These are phyloP conservation scores for Turnera subulata DNA, from an alignment of 345 rosid genomes.

Conservation along the genomic window DNA sequence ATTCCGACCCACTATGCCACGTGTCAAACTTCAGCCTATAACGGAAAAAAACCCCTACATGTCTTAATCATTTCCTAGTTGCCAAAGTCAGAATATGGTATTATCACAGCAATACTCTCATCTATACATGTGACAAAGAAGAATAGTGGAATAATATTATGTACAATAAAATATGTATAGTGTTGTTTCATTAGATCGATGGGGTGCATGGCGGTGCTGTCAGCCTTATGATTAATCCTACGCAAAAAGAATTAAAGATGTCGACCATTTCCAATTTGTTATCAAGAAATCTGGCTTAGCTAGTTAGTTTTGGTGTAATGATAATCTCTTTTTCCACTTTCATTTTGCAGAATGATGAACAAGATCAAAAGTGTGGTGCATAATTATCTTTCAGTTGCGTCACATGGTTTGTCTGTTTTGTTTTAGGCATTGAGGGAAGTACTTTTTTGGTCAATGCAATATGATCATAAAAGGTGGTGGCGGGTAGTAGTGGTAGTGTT, in stretches of 20 bases:
- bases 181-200: constrained; percentile 25
- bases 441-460: no score
- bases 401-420: no score
- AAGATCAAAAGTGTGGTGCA: no score
- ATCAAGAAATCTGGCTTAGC: no score
- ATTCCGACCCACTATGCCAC: constrained; percentile 37
- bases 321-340: no score
- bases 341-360: no score
- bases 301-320: no score
- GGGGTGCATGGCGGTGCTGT: constrained; percentile 33
- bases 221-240: constrained; percentile 30
- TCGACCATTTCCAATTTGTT: constrained; percentile 25
- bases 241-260: no score
- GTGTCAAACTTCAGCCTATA: constrained; percentile 40
- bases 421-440: no score
- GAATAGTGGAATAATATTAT: constrained; percentile 14
- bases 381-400: no score
- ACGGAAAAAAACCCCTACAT: constrained; percentile 18
- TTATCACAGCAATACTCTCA: constrained; percentile 30
- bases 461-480: no score
- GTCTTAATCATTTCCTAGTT: constrained; percentile 32
- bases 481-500: no score
- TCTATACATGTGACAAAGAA: constrained; percentile 21
- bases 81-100: constrained; percentile 41
- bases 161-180: not conserved